Percentiles rank a stretch among this genome's conserved stretches.
These are phyloP conservation scores for Botrytis tulipae DNA, from an alignment of 2,329 filamentous ascomycete genomes.

Conservation along the genomic window DNA sequence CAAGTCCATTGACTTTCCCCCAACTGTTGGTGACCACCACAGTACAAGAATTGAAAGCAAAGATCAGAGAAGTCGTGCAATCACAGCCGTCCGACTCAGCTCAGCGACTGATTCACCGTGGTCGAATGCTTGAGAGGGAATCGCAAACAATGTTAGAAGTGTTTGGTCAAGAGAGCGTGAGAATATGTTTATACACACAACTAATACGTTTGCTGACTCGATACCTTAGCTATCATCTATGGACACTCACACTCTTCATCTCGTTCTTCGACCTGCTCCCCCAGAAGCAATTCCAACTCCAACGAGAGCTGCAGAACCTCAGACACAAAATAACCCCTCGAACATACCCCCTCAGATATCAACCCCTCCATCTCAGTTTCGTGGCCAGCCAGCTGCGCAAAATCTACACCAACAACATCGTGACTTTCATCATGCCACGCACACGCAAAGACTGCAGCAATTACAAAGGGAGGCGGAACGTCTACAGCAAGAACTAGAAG, in stretches of 20 bases:
- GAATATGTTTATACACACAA: constrained; percentile 17
- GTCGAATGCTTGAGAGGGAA: constrained; percentile 54
- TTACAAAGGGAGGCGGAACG: constrained; percentile 49
- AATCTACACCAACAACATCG: constrained; percentile 31
- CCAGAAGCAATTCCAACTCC: constrained; percentile 22
- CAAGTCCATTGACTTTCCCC: constrained; percentile 50
- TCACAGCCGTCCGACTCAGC: constrained; percentile 52
- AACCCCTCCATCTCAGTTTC: constrained; percentile 24
- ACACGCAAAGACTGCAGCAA: constrained; percentile 44
- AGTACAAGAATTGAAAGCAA: constrained; percentile 56
- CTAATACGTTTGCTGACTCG: constrained; percentile 18
- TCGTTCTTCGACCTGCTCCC: constrained; percentile 48
- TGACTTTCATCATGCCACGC: constrained; percentile 27
- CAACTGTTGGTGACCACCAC: constrained; percentile 51
- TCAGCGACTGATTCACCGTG: constrained; percentile 60
- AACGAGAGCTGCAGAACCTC: constrained; percentile 16
- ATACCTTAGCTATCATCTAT: constrained; percentile 43
- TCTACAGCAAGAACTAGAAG: constrained; percentile 41
- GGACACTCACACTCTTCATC: constrained; percentile 53
- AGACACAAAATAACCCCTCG: constrained; percentile 8
- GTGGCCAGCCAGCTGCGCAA: constrained; percentile 28
- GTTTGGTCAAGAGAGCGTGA: constrained; percentile 51
- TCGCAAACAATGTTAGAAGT: constrained; percentile 55
- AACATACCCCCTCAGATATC: background rate
- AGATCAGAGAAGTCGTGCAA: constrained; percentile 52